Evolutionary conservation across 257 asterid species (phyloP), one percentile per base, ranked within the genome.

Genomic region (Perilla frutescens): DNA sequence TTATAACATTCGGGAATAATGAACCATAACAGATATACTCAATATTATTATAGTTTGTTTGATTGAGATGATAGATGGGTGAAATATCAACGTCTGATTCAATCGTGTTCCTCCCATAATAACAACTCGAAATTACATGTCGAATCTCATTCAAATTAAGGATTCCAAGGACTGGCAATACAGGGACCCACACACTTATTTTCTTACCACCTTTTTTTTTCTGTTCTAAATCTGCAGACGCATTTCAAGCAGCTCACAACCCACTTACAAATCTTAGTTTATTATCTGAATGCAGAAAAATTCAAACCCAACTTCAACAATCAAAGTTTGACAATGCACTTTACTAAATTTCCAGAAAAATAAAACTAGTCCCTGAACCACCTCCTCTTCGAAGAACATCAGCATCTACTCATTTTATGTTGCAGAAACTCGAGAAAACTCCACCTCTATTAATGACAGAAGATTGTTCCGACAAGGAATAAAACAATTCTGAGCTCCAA

Each of bases 141-240:
- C 8, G 2, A 63, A 8, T n/a, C 53, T 43, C 54, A 20, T 15
- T 41, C 8, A 53, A 41, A 40, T 62, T 4, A 41, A 34, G 68
- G 11, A 7, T 39, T 14, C 20, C 34, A 62, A 62, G 51, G 50
- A 14, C 14, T 5, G 14, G 49, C n/a, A 40, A 14, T 14, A n/a
- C 8, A 40, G 67, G 50, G n/a, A 13, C 10, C 50, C 49, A 8
- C 50, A 13, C n/a, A 39, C 39, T 48, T 61, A 31, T 60, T 61
- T 60, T 61, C n/a, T 36, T n/a, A 59, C 49, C 50, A 14, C 36
- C 7, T 62, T 50, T 14, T 62, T 62, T 20, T 37, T 60, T 60
- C 37, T 0, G 32, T 60, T 39, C 15, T 4, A 58, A 57, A 12
- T 39, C 47, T 1, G 60, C 60, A 54, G 12, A 6, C 26, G 2